Evolutionary conservation across 2,329 filamentous ascomycete species (phyloP).

Genomic region (Neofusicoccum sp.): DNA sequence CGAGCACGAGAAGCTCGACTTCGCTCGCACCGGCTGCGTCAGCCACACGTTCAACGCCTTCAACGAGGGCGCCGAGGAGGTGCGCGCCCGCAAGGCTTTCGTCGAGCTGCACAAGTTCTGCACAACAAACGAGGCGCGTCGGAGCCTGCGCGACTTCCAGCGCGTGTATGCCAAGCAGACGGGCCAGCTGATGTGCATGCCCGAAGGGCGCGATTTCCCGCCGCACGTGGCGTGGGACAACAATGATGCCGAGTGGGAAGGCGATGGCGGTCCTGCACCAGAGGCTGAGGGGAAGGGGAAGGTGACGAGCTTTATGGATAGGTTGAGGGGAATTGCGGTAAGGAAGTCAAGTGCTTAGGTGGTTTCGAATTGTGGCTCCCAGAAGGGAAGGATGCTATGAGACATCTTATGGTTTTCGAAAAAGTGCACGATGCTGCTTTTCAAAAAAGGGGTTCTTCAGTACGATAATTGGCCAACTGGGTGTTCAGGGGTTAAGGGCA

Average conservation of each 20-base stretch:
- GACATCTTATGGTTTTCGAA: too few species aligned
- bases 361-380: too few species aligned
- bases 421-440: too few species aligned
- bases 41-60: slow-evolving; percentile 24
- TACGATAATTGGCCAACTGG: too few species aligned
- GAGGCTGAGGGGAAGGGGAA: neutral
- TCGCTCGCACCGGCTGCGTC: slow-evolving; percentile 53
- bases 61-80: slow-evolving; percentile 51
- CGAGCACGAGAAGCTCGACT: slow-evolving; percentile 57
- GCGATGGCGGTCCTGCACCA: slow-evolving; percentile 10
- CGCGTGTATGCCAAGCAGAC: neutral
- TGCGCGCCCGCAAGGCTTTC: slow-evolving; percentile 37
- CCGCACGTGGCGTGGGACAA: neutral
- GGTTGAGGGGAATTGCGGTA: slow-evolving; percentile 29
- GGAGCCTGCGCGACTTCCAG: slow-evolving; percentile 28
- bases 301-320: slow-evolving; percentile 29
- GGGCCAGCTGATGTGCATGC: neutral
- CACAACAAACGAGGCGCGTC: slow-evolving; percentile 33
- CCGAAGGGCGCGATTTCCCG: neutral
- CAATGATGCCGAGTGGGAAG: neutral
- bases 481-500: too few species aligned
- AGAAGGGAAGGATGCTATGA: too few species aligned
- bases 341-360: neutral
- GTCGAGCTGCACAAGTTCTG: slow-evolving; percentile 35
- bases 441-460: too few species aligned